A percentile compares a stretch with the other conserved stretches of the same genome.
Evolutionary conservation across 202 grass and related monocot genomes (phyloP).

Genomic region (Alloteropsis angusta): DNA sequence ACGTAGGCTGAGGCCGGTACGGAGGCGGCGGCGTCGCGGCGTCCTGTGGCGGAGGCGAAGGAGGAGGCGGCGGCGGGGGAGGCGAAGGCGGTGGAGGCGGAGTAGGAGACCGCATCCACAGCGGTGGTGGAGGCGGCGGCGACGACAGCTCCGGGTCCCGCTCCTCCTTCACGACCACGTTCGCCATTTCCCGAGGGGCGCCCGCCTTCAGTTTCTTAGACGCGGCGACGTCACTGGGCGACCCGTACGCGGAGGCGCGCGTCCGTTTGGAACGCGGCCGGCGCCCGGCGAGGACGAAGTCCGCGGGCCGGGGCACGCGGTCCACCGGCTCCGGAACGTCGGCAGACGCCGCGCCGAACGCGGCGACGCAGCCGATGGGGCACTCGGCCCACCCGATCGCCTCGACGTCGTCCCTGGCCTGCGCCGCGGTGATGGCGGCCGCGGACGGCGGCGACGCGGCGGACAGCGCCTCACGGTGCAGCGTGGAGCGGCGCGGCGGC

Average conservation of each 20-base stretch:
- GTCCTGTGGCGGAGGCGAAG: neutral
- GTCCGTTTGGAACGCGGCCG: constrained; percentile 27
- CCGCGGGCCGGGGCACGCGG: neutral
- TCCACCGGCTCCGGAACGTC: constrained; percentile 5
- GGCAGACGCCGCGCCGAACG: neutral
- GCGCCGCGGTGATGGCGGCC: constrained; percentile 7
- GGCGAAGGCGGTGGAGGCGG: constrained; percentile 7
- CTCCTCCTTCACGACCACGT: neutral
- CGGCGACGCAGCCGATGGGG: constrained; percentile 32
- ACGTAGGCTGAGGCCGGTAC: neutral
- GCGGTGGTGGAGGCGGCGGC: neutral
- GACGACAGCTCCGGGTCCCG: neutral
- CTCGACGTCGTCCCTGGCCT: constrained; percentile 22
- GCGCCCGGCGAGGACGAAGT: constrained; percentile 24
- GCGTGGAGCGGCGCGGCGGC: constrained; percentile 35
- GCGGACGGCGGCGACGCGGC: neutral
- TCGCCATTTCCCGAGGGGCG: neutral
- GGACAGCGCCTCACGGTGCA: constrained; percentile 4
- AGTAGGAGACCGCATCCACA: neutral
- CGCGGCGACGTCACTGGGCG: neutral
- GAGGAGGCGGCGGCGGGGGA: neutral
- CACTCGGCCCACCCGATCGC: constrained; percentile 47
- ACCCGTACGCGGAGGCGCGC: neutral
- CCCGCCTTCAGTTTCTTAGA: neutral
- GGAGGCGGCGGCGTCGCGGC: neutral